Base-by-base conservation (phyloP, 768 basidiomycete genomes). In the Pleurotus cornucopiae region DNA sequence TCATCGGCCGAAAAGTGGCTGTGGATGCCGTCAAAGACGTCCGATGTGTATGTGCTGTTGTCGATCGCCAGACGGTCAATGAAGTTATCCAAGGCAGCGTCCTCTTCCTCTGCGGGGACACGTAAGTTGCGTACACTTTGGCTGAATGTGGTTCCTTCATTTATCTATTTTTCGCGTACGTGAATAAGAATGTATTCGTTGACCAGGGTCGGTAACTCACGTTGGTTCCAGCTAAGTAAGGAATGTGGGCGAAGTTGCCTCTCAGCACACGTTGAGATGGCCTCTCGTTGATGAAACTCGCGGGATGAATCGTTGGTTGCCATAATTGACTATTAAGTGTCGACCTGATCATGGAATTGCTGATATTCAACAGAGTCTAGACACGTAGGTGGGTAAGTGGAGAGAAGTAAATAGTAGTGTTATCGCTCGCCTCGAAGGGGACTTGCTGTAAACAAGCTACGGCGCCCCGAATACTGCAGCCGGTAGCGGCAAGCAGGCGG, bases 161-260 rank as follows among this genome's bases (percentile, higher is more conserved):
- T 83, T 9, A 80, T 66, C 82, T 81, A 46, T 51, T 7, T 30
- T 48, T 13, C 23, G 43, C 9, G 5, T 21, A 11, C 41, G 34
- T 54, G 47, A 34, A 3, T 5, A 41, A n/a, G 56, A 44, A 53
- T 44, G 30, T 23, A 20, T 2, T 34, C 30, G 30, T 34, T 4
- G 30, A 2, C 30, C 30, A 34, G 30, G 30, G 23, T 5, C 23
- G 23, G 20, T 12, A 20, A 61, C 77, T 25, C 54, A 82, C 82
- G 45, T 83, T 84, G 0, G 79, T 82, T 25, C 83, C 83, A n/a
- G 70, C 78, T 0, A 85, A 61, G 57, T 76, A 80, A 5, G 83
- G 82, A 2, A 85, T 63, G 49, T 76, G 81, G 14, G 78, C 62
- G 62, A 82, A 84, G 23, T 81, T 68, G 4, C 80, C 80, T 4